Evolutionary conservation across 2,329 filamentous ascomycete species (phyloP), one percentile per base, ranked within the genome.

Genomic region (Colletotrichum chlorophyti): DNA sequence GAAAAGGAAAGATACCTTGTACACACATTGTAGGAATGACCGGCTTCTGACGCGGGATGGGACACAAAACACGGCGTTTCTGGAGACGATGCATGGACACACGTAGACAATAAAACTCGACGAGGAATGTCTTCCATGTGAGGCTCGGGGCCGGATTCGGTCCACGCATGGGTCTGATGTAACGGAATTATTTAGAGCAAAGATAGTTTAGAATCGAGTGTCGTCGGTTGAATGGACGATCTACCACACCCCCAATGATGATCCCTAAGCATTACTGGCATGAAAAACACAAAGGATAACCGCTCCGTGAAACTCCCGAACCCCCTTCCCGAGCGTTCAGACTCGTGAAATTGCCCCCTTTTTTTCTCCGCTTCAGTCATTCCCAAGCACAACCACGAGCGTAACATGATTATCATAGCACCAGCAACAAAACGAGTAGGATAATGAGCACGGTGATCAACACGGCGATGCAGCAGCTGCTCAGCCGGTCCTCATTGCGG

Each of bases 391-490:
- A 34, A 12, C n/a, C 34, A n/a, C n/a, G n/a, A n/a, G n/a, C n/a
- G n/a, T n/a, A n/a, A n/a, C n/a, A n/a, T 23, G 4, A 2, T 23
- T 46, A 40, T 69, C 74, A 89, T 65, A 90, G 69, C 41, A 89
- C 74, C 66, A 90, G 69, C 38, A 98, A 79, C 65, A 99, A 77
- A 62, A 98, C 84, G 68, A 99, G 80, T 67, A 99, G 76, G 24
- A 99, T 76, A 58, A 98, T 91, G 64, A 98, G 80, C 32, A 96
- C 91, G 62, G 95, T 86, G 60, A 98, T 97, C 66, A 98, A 82
- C 17, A 96, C 78, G 5, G 82, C 91, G 66, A 99, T 97, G 74
- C 93, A 98, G 77, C 92, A 97, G 72, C 92, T 92, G 65, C 92
- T 97, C 78, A 78, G 81, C 68, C 81, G 79, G 84, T 97, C 95